Conservation (phyloP, 208 protist genomes). For the Trypanosoma platydactyli region DNA sequence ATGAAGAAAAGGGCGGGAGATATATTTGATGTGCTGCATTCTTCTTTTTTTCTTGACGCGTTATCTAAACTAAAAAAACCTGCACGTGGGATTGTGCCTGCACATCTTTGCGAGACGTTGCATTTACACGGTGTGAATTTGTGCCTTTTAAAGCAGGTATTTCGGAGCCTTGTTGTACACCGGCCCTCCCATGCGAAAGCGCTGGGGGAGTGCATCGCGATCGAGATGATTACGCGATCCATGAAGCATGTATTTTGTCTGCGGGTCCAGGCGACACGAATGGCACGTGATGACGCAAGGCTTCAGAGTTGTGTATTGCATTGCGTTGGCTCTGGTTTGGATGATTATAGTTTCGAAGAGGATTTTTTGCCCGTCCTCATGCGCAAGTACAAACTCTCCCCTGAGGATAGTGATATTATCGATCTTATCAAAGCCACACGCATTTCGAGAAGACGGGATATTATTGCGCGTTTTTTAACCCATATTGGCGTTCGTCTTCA, state of each 20-base stretch:
- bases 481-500: slow-evolving; percentile 33
- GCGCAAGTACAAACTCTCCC: slow-evolving; percentile 44
- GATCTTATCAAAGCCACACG: slow-evolving; percentile 16
- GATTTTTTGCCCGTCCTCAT: slow-evolving; percentile 31
- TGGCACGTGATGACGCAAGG: slow-evolving; percentile 26
- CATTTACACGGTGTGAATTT: slow-evolving; percentile 57
- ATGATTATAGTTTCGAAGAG: slow-evolving; percentile 7
- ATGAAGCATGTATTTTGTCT: slow-evolving; percentile 58
- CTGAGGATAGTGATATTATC: slow-evolving; percentile 34
- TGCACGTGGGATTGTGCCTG: slow-evolving; percentile 13
- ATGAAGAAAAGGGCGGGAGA: slow-evolving; percentile 60
- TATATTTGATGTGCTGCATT: slow-evolving; percentile 50
- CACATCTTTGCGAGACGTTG: slow-evolving; percentile 36
- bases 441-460: slow-evolving; percentile 15
- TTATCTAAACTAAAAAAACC: slow-evolving; percentile 18
- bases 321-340: slow-evolving; percentile 27
- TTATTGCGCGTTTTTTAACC: slow-evolving; percentile 34
- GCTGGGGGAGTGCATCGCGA: slow-evolving; percentile 24
- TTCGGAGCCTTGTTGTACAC: slow-evolving; percentile 14
- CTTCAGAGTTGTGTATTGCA: slow-evolving; percentile 36
- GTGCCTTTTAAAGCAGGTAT: slow-evolving; percentile 38
- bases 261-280: slow-evolving; percentile 35
- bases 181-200: slow-evolving; percentile 15
- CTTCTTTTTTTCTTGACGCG: slow-evolving; percentile 37
- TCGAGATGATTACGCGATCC: slow-evolving; percentile 51